phyloP scores from a whole-genome alignment of 2,329 filamentous ascomycete genomes.

The Fusarium incarnatum region DNA sequence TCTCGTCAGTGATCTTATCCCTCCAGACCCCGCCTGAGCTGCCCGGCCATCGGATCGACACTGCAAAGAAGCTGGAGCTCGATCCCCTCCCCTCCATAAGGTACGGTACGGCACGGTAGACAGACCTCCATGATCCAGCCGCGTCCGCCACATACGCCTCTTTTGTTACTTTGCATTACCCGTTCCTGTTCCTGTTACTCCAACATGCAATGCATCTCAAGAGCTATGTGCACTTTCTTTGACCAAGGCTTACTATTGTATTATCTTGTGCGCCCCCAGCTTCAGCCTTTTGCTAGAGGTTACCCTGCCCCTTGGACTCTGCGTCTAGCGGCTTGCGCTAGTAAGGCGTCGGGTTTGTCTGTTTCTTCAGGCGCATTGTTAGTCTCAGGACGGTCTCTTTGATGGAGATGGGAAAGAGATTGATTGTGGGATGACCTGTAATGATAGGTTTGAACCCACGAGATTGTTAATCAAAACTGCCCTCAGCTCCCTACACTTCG shows the following conservation, averaged over 20 bases:
- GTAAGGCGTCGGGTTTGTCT: constrained; percentile 12
- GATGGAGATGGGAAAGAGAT: constrained; percentile 23
- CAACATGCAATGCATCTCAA: constrained; percentile 17
- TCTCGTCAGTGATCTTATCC: constrained; percentile 13
- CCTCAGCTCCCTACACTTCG: background rate
- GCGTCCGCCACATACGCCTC: constrained; percentile 44
- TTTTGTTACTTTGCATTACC: constrained; percentile 17
- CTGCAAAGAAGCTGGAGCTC: constrained; percentile 29
- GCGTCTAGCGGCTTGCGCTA: constrained; percentile 29
- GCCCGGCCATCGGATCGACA: constrained; percentile 39
- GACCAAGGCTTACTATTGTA: background rate
- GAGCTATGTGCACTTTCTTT: constrained; percentile 5
- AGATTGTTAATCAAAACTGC: constrained; percentile 17
- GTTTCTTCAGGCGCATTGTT: constrained; percentile 32
- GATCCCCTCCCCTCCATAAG: background rate
- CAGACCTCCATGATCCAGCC: constrained; percentile 15
- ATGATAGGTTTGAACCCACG: constrained; percentile 14
- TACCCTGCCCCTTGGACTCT: constrained; percentile 30
- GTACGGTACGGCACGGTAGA: background rate
- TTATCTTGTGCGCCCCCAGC: constrained; percentile 4
- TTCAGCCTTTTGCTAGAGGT: background rate
- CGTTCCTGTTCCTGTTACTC: constrained; percentile 13
- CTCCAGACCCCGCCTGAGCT: constrained; percentile 16
- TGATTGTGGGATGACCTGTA: constrained; percentile 21
- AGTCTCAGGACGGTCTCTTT: constrained; percentile 31